These are phyloP conservation scores for Castanospermum australe DNA, from an alignment of 306 rosid genomes.

Conservation along the genomic window DNA sequence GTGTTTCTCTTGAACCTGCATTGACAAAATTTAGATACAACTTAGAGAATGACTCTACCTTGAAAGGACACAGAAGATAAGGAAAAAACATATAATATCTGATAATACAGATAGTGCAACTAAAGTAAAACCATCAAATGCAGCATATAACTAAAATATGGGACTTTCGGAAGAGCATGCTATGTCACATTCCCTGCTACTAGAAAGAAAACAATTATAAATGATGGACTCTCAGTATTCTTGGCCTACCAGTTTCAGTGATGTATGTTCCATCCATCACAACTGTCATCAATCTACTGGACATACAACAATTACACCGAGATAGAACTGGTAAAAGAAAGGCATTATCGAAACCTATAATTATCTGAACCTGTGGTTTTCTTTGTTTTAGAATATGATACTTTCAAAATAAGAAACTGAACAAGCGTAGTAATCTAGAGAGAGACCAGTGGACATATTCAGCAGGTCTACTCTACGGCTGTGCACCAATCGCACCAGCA, in stretches of 20 bases:
- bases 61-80: not conserved
- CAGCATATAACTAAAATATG: constrained; percentile 9
- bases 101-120: constrained; percentile 19
- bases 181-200: not conserved
- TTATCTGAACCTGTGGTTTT: not conserved
- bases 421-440: not conserved
- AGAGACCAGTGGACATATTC: not conserved
- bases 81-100: constrained; percentile 2
- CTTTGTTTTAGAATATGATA: not conserved
- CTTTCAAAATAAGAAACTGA: not conserved
- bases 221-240: not conserved
- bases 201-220: not conserved
- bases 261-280: not conserved
- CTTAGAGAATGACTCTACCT: not conserved
- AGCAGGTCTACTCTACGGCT: not conserved
- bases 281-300: constrained; percentile 4
- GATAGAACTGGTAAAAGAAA: not conserved
- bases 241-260: not conserved
- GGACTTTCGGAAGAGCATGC: constrained; percentile 2
- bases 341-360: not conserved
- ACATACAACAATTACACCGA: not conserved
- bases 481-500: not conserved
- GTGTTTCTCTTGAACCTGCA: constrained; percentile 56
- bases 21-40: constrained; percentile 15
- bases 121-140: constrained; percentile 26